A percentile compares a stretch with the other conserved stretches of the same genome.
These are phyloP conservation scores for Strigomonas galati DNA, from an alignment of 208 protist species.

Conservation along the genomic window DNA sequence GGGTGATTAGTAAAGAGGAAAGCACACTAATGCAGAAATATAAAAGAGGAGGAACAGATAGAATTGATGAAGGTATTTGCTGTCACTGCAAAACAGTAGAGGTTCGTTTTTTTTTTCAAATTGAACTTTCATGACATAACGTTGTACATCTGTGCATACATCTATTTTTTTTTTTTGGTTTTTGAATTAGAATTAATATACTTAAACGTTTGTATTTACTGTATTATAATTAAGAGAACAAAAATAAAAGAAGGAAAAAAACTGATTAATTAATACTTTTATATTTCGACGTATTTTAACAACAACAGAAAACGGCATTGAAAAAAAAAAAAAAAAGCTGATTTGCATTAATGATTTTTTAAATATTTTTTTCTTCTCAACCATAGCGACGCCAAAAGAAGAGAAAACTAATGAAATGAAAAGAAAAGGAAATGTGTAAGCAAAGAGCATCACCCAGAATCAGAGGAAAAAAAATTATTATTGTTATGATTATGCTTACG, in stretches of 20 bases:
- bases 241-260: constrained; percentile 8
- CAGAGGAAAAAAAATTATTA: constrained; percentile 5
- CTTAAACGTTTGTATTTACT: constrained; percentile 2
- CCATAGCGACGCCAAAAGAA: constrained; percentile 10
- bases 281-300: constrained; percentile 1
- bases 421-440: constrained; percentile 9
- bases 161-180: constrained; percentile 5
- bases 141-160: too few species aligned
- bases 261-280: neutral
- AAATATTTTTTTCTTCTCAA: constrained; percentile 18
- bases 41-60: constrained; percentile 1
- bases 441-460: too few species aligned
- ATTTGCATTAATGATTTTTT: constrained; percentile 17
- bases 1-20: too few species aligned
- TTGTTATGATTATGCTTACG: too few species aligned
- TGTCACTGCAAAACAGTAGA: too few species aligned
- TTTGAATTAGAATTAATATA: neutral
- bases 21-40: constrained; percentile 5
- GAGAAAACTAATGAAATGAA: constrained; percentile 12
- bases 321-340: constrained; percentile 10
- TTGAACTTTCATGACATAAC: too few species aligned
- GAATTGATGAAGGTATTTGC: too few species aligned
- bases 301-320: constrained; percentile 3
- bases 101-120: neutral
- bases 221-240: neutral